phyloP scores from a whole-genome alignment of 805 yeast genomes.

The Zygoascus ofunaensis region DNA sequence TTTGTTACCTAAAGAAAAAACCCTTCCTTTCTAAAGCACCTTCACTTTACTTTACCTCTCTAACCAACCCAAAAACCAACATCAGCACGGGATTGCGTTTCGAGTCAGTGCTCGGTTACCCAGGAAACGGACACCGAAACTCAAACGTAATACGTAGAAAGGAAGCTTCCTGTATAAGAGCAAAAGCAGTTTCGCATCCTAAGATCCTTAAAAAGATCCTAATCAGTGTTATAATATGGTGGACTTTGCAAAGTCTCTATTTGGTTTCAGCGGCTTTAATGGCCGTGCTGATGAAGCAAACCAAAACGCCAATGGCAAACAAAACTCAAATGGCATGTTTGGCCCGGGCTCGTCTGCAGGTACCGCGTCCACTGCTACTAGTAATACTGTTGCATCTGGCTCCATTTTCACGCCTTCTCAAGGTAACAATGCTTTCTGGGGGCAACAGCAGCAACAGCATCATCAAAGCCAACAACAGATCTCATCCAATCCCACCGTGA shows the following conservation, averaged over 20 bases:
- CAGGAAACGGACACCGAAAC: no score
- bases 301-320: background rate
- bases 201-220: no score
- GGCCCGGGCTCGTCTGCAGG: conserved; percentile 1
- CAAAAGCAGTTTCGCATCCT: no score
- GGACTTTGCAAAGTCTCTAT: conserved; percentile 18
- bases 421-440: conserved; percentile 1
- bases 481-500: background rate
- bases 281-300: background rate
- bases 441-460: conserved; percentile 5
- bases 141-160: no score
- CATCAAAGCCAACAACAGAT: background rate
- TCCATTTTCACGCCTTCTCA: conserved; percentile 1
- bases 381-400: conserved; percentile 2
- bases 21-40: no score
- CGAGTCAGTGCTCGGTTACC: no score
- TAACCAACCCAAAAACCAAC: no score
- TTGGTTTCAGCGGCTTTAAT: conserved; percentile 16
- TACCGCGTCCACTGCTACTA: conserved; percentile 1
- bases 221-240: conserved; percentile 13
- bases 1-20: no score
- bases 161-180: no score
- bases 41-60: no score
- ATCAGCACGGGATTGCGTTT: no score
- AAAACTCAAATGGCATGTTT: background rate